Percentiles rank a stretch among this genome's conserved stretches.
Conservation (phyloP, 768 basidiomycete species). For the Collybiopsis luxurians region DNA sequence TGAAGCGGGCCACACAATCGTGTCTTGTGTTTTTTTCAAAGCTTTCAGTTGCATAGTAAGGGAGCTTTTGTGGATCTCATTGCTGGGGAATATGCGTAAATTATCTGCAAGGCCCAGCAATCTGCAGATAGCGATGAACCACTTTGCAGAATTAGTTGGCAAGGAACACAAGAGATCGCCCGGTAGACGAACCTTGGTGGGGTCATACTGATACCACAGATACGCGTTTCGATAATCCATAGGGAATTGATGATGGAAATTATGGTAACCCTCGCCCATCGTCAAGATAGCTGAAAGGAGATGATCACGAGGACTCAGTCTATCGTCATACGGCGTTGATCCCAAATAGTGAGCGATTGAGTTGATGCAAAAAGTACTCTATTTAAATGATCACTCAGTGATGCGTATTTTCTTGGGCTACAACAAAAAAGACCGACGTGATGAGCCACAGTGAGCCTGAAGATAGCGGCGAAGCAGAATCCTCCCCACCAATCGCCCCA, state of each 20-base stretch:
- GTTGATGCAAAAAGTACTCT: conserved; percentile 89
- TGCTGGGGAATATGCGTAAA: conserved; percentile 81
- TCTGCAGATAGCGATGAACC: conserved; percentile 79
- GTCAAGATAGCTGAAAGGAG: conserved; percentile 80
- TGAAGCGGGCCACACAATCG: conserved; percentile 57
- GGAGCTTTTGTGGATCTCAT: conserved; percentile 82
- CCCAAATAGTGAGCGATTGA: conserved; percentile 87
- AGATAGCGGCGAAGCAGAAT: conserved; percentile 70
- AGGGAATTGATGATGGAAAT: conserved; percentile 88
- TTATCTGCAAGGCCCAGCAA: conserved; percentile 72
- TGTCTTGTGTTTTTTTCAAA: conserved; percentile 62
- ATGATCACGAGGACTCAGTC: conserved; percentile 72
- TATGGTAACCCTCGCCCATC: conserved; percentile 61
- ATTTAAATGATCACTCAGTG: background rate
- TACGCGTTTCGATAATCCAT: conserved; percentile 84
- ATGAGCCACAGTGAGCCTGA: conserved; percentile 73
- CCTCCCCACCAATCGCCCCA: conserved; percentile 81
- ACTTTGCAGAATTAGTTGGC: conserved; percentile 93
- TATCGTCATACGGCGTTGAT: conserved; percentile 79
- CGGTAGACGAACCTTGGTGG: conserved; percentile 30
- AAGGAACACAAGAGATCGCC: conserved; percentile 25
- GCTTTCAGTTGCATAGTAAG: conserved; percentile 82
- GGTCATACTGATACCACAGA: conserved; percentile 70
- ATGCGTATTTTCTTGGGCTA: background rate
- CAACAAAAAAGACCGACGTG: conserved; percentile 52